Evolutionary conservation across 306 rosid genomes (phyloP).

Genomic region (Lagenaria siceraria): DNA sequence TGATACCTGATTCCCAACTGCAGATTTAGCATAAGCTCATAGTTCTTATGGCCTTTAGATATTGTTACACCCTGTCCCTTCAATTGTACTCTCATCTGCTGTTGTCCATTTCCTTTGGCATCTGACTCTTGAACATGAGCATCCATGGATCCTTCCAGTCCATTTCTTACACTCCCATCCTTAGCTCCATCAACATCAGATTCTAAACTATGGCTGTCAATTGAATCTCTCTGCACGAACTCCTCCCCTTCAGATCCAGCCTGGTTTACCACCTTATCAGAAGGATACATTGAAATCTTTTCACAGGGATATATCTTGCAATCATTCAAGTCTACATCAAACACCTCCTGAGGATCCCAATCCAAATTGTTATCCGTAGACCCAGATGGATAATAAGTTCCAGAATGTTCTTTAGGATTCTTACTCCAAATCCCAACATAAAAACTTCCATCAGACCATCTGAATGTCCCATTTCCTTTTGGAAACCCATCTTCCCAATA

Average conservation of each 20-base stretch:
- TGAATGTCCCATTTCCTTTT: conserved; percentile 71
- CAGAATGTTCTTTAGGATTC: conserved; percentile 44
- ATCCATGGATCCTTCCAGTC: conserved; percentile 19
- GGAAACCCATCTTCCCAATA: conserved; percentile 75
- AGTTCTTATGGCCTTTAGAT: conserved; percentile 83
- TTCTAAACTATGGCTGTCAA: conserved; percentile 34
- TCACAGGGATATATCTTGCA: conserved; percentile 40
- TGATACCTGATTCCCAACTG: conserved; percentile 94
- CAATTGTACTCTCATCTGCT: conserved; percentile 27
- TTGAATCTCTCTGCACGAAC: conserved; percentile 21
- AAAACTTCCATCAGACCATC: conserved; percentile 55
- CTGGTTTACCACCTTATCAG: conserved; percentile 43
- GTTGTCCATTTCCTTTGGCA: conserved; percentile 19
- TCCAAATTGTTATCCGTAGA: conserved; percentile 21
- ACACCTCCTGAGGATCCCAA: conserved; percentile 67
- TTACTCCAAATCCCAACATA: conserved; percentile 70
- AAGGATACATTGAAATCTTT: conserved; percentile 50
- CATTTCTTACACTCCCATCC: conserved; percentile 21
- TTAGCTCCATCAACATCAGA: conserved; percentile 13
- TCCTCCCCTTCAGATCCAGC: conserved; percentile 24
- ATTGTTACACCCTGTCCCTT: conserved; percentile 76
- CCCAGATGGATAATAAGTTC: conserved; percentile 51
- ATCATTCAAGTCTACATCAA: conserved; percentile 32
- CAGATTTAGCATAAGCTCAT: conserved; percentile 92
- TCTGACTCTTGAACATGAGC: conserved; percentile 18